Base-by-base conservation (phyloP, 306 rosid species). In the Amphicarpaea edgeworthii region DNA sequence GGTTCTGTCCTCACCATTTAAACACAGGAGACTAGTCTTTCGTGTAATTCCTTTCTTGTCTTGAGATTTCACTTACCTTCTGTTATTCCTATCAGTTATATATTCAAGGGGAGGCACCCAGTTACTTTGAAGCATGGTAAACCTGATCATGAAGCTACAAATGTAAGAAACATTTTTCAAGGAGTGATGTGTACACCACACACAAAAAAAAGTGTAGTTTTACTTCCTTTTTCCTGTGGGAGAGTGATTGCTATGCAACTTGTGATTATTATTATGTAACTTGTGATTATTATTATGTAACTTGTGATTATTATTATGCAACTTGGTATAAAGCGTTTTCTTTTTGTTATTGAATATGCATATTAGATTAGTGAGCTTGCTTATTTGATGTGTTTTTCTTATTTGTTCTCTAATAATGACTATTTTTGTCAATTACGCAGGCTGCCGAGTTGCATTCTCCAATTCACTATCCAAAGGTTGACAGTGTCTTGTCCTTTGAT, bases 71-170 rank as follows among this genome's bases (percentile, higher is more conserved):
- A 64, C 83, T 82, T 21, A 76, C 49, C 42, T 69, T 70, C 7
- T 74, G 77, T 77, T 75, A 9, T 80, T 60, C 74, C 53, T 63
- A 3, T 50, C 89, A 95, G 98, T 83, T 95, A 90, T 57, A 37
- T 95, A 81, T 80, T 90, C 81, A 92, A 88, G 86, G 98, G 98
- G 82, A 95, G 86, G 85, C 82, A 80, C 19, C 88, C 97, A n/a
- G 61, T 82, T 42, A 92, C 93, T 5, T 82, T 92, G 87, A 95
- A 85, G 88, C 98, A 95, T 83, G 97, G 97, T 67, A 90, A 85
- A 84, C 96, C 98, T 49, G 98, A 95, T 86, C 95, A 92, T 78
- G 83, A 92, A 81, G 90, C 96, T 66, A 92, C 96, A 79, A 47
- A 86, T 80, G 98, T 92, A 71, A 88, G 98, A 76, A 69, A 47